These are phyloP conservation scores for Pichia sp. DNA, from an alignment of 1,139 yeast genomes.

Conservation along the genomic window DNA sequence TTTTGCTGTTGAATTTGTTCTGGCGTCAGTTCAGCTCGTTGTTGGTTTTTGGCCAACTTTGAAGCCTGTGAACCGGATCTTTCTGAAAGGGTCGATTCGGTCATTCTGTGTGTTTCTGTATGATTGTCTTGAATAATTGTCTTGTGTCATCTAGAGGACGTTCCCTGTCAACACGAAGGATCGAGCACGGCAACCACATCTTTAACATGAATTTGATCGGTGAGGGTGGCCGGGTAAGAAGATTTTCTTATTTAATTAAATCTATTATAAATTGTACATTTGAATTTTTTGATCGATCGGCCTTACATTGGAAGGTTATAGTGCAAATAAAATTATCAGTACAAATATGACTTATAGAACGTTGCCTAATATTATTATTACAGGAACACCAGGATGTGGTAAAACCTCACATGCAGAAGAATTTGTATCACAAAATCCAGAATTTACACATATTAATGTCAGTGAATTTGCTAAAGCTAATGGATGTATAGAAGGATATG, in stretches of 20 bases:
- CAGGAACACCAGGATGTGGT: constrained; percentile 99
- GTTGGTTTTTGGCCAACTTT: constrained; percentile 6
- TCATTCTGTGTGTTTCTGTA: constrained; percentile 1
- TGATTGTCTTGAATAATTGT: too few relatives aligned
- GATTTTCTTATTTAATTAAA: too few relatives aligned
- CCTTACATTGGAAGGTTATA: too few relatives aligned
- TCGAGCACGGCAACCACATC: too few relatives aligned
- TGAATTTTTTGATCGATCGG: too few relatives aligned
- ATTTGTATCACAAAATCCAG: constrained; percentile 36
- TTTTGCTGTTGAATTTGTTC: constrained; percentile 20
- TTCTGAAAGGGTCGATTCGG: neutral
- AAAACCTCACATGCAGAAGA: constrained; percentile 78
- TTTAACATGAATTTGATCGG: constrained; percentile 1
- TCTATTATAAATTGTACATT: too few relatives aligned
- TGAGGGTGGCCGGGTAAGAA: constrained; percentile 6
- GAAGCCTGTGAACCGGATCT: constrained; percentile 6
- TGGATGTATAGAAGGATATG: constrained; percentile 76
- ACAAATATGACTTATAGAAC: constrained; percentile 33
- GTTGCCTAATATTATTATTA: constrained; percentile 76
- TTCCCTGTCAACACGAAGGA: neutral
- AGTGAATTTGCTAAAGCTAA: constrained; percentile 79
- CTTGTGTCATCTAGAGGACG: neutral
- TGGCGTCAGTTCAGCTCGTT: constrained; percentile 12
- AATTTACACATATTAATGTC: constrained; percentile 56
- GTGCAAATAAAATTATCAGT: too few relatives aligned